Conservation (phyloP, 2,329 filamentous ascomycete species). For the Gnomoniopsis smithogilvyi region DNA sequence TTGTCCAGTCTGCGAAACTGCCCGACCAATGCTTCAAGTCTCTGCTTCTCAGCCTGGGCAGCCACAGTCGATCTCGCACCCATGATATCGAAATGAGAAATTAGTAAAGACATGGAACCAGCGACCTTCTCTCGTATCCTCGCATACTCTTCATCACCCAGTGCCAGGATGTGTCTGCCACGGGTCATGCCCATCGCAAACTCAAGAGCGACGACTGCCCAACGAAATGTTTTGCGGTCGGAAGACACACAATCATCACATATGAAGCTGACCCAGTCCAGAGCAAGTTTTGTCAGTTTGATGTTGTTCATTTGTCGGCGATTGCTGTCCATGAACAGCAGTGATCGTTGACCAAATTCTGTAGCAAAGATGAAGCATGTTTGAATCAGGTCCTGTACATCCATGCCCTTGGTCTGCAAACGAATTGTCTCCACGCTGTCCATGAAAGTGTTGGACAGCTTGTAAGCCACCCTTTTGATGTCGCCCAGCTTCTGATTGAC, state of each 20-base stretch:
- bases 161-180: slow-evolving; percentile 86
- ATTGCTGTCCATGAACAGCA: slow-evolving; percentile 94
- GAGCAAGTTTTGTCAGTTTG: slow-evolving; percentile 85
- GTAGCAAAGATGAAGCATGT: slow-evolving; percentile 99
- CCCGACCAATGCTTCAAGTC: slow-evolving; percentile 74
- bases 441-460: slow-evolving; percentile 97
- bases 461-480: slow-evolving; percentile 93
- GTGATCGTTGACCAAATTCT: slow-evolving; percentile 92
- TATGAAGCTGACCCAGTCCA: slow-evolving; percentile 98
- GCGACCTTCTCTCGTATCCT: slow-evolving; percentile 83
- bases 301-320: slow-evolving; percentile 95
- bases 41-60: slow-evolving; percentile 88
- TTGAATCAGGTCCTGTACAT: slow-evolving; percentile 94
- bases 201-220: slow-evolving; percentile 92
- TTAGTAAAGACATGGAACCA: slow-evolving; percentile 94
- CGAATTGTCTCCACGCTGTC: slow-evolving; percentile 94
- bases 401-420: slow-evolving; percentile 75
- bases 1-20: slow-evolving; percentile 77
- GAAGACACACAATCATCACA: slow-evolving; percentile 94
- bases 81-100: slow-evolving; percentile 99
- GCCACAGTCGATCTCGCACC: slow-evolving; percentile 90
- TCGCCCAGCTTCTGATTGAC: slow-evolving; percentile 90
- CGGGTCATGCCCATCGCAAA: slow-evolving; percentile 97
- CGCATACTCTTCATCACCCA: slow-evolving; percentile 84
- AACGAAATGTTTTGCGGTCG: slow-evolving; percentile 93